These are phyloP conservation scores for Aegilops sharonensis DNA, from an alignment of 176 grass and related monocot species.

Conservation along the genomic window DNA sequence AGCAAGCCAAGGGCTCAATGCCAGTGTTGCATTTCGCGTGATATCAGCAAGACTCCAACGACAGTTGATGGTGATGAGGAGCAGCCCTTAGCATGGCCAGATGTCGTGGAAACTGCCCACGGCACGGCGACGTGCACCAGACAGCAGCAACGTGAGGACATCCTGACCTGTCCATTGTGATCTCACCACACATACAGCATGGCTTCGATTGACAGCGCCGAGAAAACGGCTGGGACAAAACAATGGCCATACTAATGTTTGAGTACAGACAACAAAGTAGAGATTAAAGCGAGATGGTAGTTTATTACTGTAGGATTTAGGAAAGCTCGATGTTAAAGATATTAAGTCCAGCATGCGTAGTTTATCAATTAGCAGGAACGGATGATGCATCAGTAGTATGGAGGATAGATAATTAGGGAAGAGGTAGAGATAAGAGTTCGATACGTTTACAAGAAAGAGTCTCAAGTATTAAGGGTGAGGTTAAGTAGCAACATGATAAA, in stretches of 20 bases:
- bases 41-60: background rate
- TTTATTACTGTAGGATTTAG: background rate
- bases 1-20: background rate
- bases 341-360: background rate
- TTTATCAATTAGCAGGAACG: background rate
- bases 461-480: slow-evolving; percentile 2
- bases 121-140: background rate
- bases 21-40: background rate
- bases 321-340: background rate
- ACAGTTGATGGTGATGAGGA: background rate
- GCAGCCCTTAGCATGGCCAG: background rate
- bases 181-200: background rate
- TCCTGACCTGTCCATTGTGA: background rate
- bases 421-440: background rate
- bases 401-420: background rate
- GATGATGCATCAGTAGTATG: background rate
- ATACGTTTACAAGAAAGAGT: background rate
- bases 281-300: background rate
- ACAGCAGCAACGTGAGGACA: background rate
- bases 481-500: background rate
- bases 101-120: background rate
- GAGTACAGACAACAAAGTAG: background rate
- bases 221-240: background rate
- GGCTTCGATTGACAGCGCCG: background rate
- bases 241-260: background rate